These are phyloP conservation scores for Haplosporangium gracile DNA, from an alignment of 192 early-diverging fungal genomes.

Conservation along the genomic window DNA sequence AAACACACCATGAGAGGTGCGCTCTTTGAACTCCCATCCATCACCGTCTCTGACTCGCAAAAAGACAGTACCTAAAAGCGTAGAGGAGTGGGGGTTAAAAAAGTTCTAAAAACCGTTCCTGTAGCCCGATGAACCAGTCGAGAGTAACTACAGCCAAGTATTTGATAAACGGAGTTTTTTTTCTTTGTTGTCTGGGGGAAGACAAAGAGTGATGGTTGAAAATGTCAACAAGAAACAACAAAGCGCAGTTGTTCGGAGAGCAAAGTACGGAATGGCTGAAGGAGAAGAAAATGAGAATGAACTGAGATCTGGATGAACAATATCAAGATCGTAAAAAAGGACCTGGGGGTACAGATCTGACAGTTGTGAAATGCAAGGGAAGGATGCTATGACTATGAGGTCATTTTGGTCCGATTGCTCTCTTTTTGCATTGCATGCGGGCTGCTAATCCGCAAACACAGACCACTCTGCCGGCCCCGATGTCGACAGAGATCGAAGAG, in stretches of 20 bases:
- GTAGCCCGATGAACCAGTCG: not conserved
- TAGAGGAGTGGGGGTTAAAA: not conserved
- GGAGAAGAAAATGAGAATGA: not conserved
- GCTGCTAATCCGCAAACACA: not conserved
- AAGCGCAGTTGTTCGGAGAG: not conserved
- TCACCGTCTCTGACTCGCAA: not conserved
- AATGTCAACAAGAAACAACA: not conserved
- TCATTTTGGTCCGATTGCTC: not conserved
- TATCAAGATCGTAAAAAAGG: too few relatives aligned
- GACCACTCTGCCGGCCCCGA: not conserved
- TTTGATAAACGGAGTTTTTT: not conserved
- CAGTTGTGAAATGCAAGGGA: not conserved
- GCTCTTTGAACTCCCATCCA: not conserved
- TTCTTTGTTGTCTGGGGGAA: not conserved
- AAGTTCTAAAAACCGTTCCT: not conserved
- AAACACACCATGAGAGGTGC: too few relatives aligned
- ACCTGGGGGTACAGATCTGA: not conserved
- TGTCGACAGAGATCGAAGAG: not conserved
- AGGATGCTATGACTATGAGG: not conserved
- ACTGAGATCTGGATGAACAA: not conserved
- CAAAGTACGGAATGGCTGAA: not conserved
- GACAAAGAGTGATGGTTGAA: not conserved
- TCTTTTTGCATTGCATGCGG: not conserved
- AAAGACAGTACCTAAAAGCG: slow-evolving; percentile 1
- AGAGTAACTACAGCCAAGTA: too few relatives aligned